Conservation (phyloP, 179 eudicot genomes). For the Nepenthes alata region DNA sequence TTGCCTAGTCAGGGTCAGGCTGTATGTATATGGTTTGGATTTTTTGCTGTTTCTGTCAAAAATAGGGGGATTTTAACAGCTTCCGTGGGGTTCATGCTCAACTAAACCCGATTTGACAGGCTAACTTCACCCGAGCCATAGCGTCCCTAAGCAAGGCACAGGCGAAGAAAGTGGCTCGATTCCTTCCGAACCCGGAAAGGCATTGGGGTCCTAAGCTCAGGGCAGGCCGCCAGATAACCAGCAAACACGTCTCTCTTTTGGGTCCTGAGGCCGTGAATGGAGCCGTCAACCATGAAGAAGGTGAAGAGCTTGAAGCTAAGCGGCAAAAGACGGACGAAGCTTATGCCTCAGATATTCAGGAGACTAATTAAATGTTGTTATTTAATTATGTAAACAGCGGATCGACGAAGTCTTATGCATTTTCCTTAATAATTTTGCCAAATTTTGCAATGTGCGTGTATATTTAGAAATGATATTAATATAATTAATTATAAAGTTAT, state of each 20-base stretch:
- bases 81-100: neutral
- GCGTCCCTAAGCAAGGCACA: conserved; percentile 95
- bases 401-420: no score
- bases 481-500: no score
- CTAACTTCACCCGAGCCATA: conserved; percentile 80
- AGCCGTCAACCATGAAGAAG: conserved; percentile 26
- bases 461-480: no score
- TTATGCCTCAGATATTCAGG: conserved; percentile 30
- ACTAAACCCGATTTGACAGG: conserved; percentile 28
- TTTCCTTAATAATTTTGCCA: no score
- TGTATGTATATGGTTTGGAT: no score
- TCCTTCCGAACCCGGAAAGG: conserved; percentile 82
- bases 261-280: conserved; percentile 70
- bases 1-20: no score
- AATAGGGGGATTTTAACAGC: no score
- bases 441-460: no score
- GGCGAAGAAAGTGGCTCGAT: conserved; percentile 87
- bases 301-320: conserved; percentile 53
- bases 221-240: conserved; percentile 79
- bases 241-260: conserved; percentile 75
- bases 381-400: no score
- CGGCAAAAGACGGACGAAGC: conserved; percentile 60
- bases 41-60: no score
- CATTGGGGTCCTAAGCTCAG: conserved; percentile 97
- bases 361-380: neutral